A percentile compares a stretch with the other conserved stretches of the same genome.
Evolutionary conservation across 1,284 basidiomycete species (phyloP).

Genomic region (Coniferiporia weirii): DNA sequence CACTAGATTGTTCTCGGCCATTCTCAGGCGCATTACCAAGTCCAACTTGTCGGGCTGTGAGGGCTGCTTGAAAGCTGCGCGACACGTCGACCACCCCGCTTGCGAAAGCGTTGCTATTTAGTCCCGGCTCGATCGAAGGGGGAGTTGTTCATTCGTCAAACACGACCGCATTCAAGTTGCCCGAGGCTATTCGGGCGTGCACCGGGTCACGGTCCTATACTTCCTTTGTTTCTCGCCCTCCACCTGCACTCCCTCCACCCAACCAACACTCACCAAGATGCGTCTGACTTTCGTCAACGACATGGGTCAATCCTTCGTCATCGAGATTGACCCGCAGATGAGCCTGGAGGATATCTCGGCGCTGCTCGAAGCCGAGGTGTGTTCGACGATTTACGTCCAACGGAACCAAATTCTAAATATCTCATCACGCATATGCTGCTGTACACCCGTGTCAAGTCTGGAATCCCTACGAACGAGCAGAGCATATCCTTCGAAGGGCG

Average conservation of each 20-base stretch:
- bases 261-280: constrained; percentile 41
- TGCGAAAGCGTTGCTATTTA: too few species aligned
- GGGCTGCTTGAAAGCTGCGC: too few species aligned
- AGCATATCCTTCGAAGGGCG: constrained; percentile 60
- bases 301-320: constrained; percentile 64
- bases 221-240: constrained; percentile 3
- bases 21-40: not conserved
- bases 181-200: too few species aligned
- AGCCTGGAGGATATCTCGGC: constrained; percentile 86
- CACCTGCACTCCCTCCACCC: constrained; percentile 13
- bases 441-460: constrained; percentile 44
- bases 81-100: too few species aligned
- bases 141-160: too few species aligned
- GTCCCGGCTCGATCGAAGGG: too few species aligned
- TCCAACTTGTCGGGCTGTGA: not conserved
- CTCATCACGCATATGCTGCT: not conserved
- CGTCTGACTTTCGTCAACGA: constrained; percentile 78
- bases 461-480: constrained; percentile 65
- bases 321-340: constrained; percentile 87
- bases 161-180: too few species aligned
- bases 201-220: not conserved
- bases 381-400: constrained; percentile 22
- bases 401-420: not conserved
- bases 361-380: constrained; percentile 84
- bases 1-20: not conserved